Evolutionary conservation across 2,329 filamentous ascomycete species (phyloP).

Genomic region (Pleochaeta shiraiana): DNA sequence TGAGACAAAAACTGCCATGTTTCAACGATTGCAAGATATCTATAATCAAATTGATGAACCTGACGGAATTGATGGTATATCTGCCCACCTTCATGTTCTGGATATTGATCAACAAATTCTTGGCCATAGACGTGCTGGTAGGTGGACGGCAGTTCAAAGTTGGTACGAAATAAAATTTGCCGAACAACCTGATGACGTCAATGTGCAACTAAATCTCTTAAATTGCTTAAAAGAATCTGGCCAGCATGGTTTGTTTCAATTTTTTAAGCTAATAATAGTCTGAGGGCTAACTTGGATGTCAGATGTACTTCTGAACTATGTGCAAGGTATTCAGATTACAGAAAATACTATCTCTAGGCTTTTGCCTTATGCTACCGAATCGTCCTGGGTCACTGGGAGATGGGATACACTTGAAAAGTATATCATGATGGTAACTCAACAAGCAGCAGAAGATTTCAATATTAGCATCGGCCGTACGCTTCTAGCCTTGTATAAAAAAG

Average conservation of each 20-base stretch:
- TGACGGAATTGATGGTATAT: conserved; percentile 88
- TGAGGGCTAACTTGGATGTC: neutral
- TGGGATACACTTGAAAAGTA: conserved; percentile 58
- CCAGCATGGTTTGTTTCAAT: conserved; percentile 57
- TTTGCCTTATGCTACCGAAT: conserved; percentile 71
- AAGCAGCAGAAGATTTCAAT: conserved; percentile 47
- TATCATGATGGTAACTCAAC: conserved; percentile 26
- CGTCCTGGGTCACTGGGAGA: conserved; percentile 72
- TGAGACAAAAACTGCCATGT: conserved; percentile 35
- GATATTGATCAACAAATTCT: conserved; percentile 86
- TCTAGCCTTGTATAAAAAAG: conserved; percentile 32
- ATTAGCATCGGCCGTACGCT: conserved; percentile 52
- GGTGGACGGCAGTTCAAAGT: conserved; percentile 87
- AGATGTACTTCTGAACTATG: conserved; percentile 74
- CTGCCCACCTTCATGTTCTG: conserved; percentile 64
- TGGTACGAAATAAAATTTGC: conserved; percentile 91
- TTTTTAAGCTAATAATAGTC: neutral
- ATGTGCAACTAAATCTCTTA: conserved; percentile 64
- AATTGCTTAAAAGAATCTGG: conserved; percentile 88
- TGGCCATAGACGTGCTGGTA: conserved; percentile 76
- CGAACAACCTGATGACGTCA: conserved; percentile 51
- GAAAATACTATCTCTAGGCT: conserved; percentile 34
- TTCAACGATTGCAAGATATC: conserved; percentile 70
- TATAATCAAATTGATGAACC: conserved; percentile 97
- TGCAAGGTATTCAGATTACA: conserved; percentile 45